phyloP scores from a whole-genome alignment of 768 basidiomycete species.

The Arthromyces matolae region DNA sequence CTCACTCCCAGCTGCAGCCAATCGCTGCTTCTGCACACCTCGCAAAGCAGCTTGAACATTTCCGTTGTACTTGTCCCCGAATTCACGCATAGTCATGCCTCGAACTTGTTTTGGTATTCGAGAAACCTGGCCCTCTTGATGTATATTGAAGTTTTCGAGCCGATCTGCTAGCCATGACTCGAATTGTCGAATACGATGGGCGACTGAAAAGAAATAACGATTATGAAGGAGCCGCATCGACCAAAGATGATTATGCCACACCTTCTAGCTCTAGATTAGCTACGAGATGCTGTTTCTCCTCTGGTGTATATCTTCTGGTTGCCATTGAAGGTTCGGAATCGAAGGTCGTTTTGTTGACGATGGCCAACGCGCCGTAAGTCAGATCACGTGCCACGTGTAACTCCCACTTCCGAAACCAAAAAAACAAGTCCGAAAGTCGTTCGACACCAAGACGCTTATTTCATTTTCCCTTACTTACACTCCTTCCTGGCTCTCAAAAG shows the following conservation, averaged over 20 bases:
- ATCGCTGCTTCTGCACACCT: constrained; percentile 62
- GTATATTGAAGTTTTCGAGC: constrained; percentile 69
- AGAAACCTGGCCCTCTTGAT: constrained; percentile 70
- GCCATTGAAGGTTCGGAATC: constrained; percentile 27
- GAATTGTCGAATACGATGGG: constrained; percentile 71
- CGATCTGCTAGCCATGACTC: constrained; percentile 71
- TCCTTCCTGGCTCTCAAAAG: constrained; percentile 2
- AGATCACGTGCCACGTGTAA: constrained; percentile 41
- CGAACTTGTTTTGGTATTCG: constrained; percentile 76
- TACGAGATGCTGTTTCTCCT: constrained; percentile 74
- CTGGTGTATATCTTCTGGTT: constrained; percentile 44
- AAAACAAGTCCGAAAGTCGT: constrained; percentile 25
- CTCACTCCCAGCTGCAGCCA: constrained; percentile 48
- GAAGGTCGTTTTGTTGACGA: constrained; percentile 9
- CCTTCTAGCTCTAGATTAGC: constrained; percentile 82
- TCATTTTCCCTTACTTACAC: background rate
- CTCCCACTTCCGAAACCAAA: too few relatives aligned
- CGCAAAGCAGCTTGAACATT: constrained; percentile 69
- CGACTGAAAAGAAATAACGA: constrained; percentile 40
- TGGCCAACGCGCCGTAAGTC: constrained; percentile 20
- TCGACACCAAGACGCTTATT: constrained; percentile 10
- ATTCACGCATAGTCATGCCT: constrained; percentile 69
- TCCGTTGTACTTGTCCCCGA: constrained; percentile 74
- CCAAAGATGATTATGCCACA: constrained; percentile 21
- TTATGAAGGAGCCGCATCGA: background rate